phyloP scores from a whole-genome alignment of 441 rosid genomes.

The Aleurites moluccanus region DNA sequence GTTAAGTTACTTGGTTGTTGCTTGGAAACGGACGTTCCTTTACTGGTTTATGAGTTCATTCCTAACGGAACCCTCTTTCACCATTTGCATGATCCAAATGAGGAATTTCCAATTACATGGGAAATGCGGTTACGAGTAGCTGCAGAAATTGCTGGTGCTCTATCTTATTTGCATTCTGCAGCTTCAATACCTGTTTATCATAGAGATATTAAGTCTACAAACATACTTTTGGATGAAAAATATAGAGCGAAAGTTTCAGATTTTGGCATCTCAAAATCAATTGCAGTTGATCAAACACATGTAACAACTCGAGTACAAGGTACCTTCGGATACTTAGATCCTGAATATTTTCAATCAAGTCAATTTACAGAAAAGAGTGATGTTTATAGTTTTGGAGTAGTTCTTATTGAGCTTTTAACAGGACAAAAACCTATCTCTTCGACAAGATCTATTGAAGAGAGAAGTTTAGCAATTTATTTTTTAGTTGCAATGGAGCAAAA shows the following conservation, averaged over 20 bases:
- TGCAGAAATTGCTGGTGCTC: slow-evolving; percentile 2
- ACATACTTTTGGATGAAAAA: slow-evolving; percentile 14
- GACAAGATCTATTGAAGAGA: background rate
- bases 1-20: slow-evolving; percentile 15
- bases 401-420: slow-evolving; percentile 13
- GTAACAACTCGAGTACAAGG: slow-evolving; percentile 17
- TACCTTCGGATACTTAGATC: slow-evolving; percentile 16
- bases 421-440: slow-evolving; percentile 17
- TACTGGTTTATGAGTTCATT: slow-evolving; percentile 10
- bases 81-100: slow-evolving; percentile 10
- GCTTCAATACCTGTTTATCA: slow-evolving; percentile 16
- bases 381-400: slow-evolving; percentile 18
- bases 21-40: slow-evolving; percentile 18
- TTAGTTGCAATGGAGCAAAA: slow-evolving; percentile 11
- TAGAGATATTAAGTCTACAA: slow-evolving; percentile 9
- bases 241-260: slow-evolving; percentile 20
- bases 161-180: slow-evolving; percentile 21
- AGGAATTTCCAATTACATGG: slow-evolving; percentile 17
- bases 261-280: slow-evolving; percentile 16
- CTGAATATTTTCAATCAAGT: slow-evolving; percentile 15
- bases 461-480: slow-evolving; percentile 3
- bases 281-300: slow-evolving; percentile 18
- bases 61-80: slow-evolving; percentile 16
- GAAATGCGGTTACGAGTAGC: slow-evolving; percentile 13
- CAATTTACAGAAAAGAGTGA: slow-evolving; percentile 19